A percentile compares a stretch with the other conserved stretches of the same genome.
These are phyloP conservation scores for Pythium pyrilobum DNA, from an alignment of 352 stramenopile species.

Conservation along the genomic window DNA sequence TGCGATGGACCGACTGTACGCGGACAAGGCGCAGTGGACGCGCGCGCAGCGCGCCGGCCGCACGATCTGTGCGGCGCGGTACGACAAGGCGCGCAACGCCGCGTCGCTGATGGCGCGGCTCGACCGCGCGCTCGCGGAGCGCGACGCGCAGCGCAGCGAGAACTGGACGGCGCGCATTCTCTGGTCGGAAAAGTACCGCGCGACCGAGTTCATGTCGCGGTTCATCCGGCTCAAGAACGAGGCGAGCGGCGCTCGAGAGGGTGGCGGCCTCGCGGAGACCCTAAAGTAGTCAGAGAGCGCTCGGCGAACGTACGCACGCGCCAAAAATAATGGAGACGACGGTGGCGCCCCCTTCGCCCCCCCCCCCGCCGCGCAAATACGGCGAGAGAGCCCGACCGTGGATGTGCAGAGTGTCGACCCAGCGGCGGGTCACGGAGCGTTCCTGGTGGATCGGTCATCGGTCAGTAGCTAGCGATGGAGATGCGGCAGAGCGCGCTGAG, in stretches of 20 bases:
- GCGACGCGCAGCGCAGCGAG: constrained; percentile 17
- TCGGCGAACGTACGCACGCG: no score
- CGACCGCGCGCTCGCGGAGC: constrained; percentile 30
- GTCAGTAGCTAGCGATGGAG: constrained; percentile 44
- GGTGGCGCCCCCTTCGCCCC: no score
- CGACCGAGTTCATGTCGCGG: constrained; percentile 82
- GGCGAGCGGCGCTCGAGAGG: no score
- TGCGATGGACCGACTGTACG: constrained; percentile 43
- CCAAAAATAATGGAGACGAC: no score
- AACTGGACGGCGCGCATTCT: constrained; percentile 82
- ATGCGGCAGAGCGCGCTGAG: constrained; percentile 45
- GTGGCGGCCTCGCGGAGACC: no score
- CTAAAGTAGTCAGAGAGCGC: no score
- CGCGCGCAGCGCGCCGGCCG: constrained; percentile 25
- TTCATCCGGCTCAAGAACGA: constrained; percentile 78
- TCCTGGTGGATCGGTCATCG: no score
- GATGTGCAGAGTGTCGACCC: no score
- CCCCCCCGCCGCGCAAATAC: no score
- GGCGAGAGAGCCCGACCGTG: no score
- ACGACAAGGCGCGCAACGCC: constrained; percentile 44
- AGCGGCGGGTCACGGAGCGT: no score
- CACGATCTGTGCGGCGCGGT: constrained; percentile 30
- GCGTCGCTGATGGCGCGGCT: constrained; percentile 45
- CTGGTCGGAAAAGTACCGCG: constrained; percentile 77
- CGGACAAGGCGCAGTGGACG: constrained; percentile 32